phyloP scores from a whole-genome alignment of 2,329 filamentous ascomycete species.

The Hypoxylon sp. region DNA sequence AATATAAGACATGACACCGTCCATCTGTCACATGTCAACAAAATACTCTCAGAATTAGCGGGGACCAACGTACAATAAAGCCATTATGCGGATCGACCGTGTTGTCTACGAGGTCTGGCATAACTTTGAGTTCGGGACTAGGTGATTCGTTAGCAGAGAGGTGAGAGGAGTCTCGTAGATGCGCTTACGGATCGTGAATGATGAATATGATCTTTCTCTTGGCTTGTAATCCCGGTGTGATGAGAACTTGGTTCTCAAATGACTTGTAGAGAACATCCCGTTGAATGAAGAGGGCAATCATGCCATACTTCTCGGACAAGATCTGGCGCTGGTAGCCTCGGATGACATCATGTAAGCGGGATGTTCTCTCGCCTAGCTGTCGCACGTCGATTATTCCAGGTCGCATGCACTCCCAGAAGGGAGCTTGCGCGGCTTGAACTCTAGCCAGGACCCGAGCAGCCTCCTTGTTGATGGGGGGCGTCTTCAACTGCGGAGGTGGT shows the following conservation, averaged over 20 bases:
- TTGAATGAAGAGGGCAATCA: conserved; percentile 85
- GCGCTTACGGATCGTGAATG: conserved; percentile 86
- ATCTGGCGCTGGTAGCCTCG: conserved; percentile 79
- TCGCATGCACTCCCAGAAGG: conserved; percentile 90
- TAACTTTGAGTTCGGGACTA: conserved; percentile 77
- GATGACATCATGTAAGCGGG: conserved; percentile 83
- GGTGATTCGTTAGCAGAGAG: conserved; percentile 28
- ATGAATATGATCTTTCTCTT: conserved; percentile 81
- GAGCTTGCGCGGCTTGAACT: conserved; percentile 71
- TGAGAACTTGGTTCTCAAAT: conserved; percentile 88
- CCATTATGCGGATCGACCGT: conserved; percentile 85
- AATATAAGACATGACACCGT: conserved; percentile 83
- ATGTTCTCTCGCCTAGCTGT: conserved; percentile 65
- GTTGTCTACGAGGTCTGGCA: conserved; percentile 77
- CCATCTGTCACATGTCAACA: conserved; percentile 70
- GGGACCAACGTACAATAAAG: conserved; percentile 77
- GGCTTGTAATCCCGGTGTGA: conserved; percentile 77
- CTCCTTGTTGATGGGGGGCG: conserved; percentile 69
- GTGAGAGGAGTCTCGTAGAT: conserved; percentile 11
- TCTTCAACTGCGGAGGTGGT: conserved; percentile 74
- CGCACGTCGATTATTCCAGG: conserved; percentile 71
- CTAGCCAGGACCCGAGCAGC: conserved; percentile 68
- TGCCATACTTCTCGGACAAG: conserved; percentile 78
- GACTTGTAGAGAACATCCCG: conserved; percentile 78
- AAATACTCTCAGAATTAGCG: neutral